phyloP scores from a whole-genome alignment of 2,329 filamentous ascomycete genomes.

The Raffaelea deltoideospora region DNA sequence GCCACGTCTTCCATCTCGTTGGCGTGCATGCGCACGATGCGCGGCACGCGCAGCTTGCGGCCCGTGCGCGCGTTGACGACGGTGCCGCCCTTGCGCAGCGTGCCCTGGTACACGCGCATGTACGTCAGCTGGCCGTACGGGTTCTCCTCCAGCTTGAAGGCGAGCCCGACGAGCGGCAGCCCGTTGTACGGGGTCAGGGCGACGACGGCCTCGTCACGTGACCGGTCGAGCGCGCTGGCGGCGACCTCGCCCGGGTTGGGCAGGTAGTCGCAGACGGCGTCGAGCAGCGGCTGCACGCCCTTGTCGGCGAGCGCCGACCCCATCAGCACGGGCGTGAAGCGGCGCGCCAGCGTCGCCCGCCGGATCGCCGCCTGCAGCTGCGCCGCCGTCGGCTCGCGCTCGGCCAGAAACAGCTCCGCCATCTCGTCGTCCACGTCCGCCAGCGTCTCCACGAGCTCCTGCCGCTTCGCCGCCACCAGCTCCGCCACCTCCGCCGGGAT shows the following conservation, averaged over 20 bases:
- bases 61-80: slow-evolving; percentile 88
- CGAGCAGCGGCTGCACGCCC: slow-evolving; percentile 85
- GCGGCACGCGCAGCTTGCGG: slow-evolving; percentile 92
- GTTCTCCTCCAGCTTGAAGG: slow-evolving; percentile 98
- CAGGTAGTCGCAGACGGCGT: slow-evolving; percentile 90
- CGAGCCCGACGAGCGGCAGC: slow-evolving; percentile 83
- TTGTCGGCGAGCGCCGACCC: slow-evolving; percentile 91
- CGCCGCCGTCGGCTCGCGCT: slow-evolving; percentile 58
- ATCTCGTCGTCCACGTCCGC: slow-evolving; percentile 98
- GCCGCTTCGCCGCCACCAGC: slow-evolving; percentile 69
- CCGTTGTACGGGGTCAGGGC: slow-evolving; percentile 88
- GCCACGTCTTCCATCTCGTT: slow-evolving; percentile 97
- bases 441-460: slow-evolving; percentile 80
- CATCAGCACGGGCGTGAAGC: slow-evolving; percentile 94
- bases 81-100: slow-evolving; percentile 72
- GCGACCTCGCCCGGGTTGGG: slow-evolving; percentile 82
- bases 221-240: slow-evolving; percentile 77
- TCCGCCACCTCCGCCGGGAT: slow-evolving; percentile 66
- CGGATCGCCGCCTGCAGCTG: slow-evolving; percentile 92
- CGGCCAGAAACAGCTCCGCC: slow-evolving; percentile 84
- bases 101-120: slow-evolving; percentile 94
- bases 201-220: slow-evolving; percentile 62
- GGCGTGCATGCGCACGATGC: slow-evolving; percentile 98
- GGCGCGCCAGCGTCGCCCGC: slow-evolving; percentile 70
- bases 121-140: slow-evolving; percentile 98